Evolutionary conservation across 176 grass and related monocot species (phyloP), one percentile per base, ranked within the genome.

Genomic region (Bromus sterilis): DNA sequence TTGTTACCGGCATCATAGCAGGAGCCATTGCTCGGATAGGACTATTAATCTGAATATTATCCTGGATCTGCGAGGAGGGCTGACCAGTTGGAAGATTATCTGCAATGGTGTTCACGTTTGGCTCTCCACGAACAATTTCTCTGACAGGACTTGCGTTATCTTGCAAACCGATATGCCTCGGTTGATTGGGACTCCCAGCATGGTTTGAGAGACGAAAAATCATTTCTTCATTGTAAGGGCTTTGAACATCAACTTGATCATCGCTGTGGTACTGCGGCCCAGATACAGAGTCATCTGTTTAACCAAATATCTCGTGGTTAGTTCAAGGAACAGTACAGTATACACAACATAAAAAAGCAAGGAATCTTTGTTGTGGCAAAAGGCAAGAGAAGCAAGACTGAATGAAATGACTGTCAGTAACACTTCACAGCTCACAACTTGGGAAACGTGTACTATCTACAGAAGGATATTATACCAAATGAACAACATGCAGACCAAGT

Each of bases 211-310:
- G 20, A 25, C 64, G 24, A 32, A 49, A 42, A 37, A 40, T 25
- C 35, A 83, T 55, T 11, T 40, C 74, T 34, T 31, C 74, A 63
- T 2, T 7, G 35, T 78, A 39, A 15, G 37, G 72, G 20, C 77
- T 75, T 60, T 75, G 77, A 57, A 81, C 60, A 28, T 68, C 85
- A 51, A 68, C 67, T 20, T 46, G 70, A 55, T 14, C 10, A 20
- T n/a, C n/a, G 10, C 77, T 56, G 5, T 72, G 7, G 66, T 83
- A 29, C 18, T 42, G 12, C 15, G 74, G 43, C 7, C 66, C 43
- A 2, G 80, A 83, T 9, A 83, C 30, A 11, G 79, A 83, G 36
- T 83, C 80, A 66, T 83, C 86, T 87, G 80, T 12, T 34, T 10
- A 39, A 83, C 41, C 75, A 56, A 36, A 46, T 6, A 75, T 7